Evolutionary conservation across 306 rosid genomes (phyloP), one percentile per base, ranked within the genome.

Genomic region (Rosa multiflora): DNA sequence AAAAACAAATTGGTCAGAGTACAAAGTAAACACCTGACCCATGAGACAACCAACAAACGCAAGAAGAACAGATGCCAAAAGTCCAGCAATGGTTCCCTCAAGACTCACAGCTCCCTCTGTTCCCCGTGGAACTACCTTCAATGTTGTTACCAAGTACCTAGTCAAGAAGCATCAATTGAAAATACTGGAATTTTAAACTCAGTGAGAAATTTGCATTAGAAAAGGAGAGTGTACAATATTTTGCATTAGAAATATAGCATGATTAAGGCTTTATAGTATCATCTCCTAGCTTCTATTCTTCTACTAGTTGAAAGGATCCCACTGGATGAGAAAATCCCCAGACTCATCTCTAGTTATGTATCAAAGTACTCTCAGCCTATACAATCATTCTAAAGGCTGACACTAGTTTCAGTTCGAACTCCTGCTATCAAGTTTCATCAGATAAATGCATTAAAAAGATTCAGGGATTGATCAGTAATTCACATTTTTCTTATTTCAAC

Each of bases 21-120:
- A 70, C 74, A 63, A 9, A 73, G 80, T 15, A 67, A 72, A 74
- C 94, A 96, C 99, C 91, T 96, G 88, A 76, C 93, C 91, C 78
- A 91, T 59, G 79, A 88, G 83, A 87, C 73, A 89, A 79, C 91
- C 84, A 59, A 86, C 88, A 78, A 69, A 83, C 8, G 99, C 93
- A 78, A 96, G 97, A 87, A 83, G 66, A 61, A 88, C 59, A 32
- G 97, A 84, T 26, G 98, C 99, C 39, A 93, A 85, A 85, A 96
- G 81, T 82, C 99, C 99, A 59, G 99, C 97, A 82, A 91, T 42
- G 77, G 99, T 91, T 89, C 99, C 99, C 78, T 91, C 98, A 10
- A 93, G 78, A 81, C 99, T 96, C 74, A 96, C 88, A 32, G 98
- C 99, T 76, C 99, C 99, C 85, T 96, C 99, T 29, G 99, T 96